Evolutionary conservation across 2,329 filamentous ascomycete species (phyloP).

Genomic region (Trichoderma gracile): DNA sequence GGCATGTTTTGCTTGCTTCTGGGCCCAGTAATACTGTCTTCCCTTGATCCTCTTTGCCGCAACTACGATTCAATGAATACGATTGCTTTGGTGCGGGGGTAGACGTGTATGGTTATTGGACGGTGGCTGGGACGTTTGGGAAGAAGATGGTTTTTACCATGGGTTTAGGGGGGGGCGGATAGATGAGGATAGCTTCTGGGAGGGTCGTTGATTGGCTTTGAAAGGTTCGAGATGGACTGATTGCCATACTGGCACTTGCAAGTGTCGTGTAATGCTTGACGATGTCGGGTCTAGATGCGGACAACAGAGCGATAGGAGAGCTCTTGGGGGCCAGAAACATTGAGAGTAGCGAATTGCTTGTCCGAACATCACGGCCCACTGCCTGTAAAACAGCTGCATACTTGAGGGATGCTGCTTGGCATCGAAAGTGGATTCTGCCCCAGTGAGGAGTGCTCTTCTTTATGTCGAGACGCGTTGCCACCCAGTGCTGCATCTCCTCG

Average conservation of each 20-base stretch:
- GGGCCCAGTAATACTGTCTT: not conserved
- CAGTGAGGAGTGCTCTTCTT: not conserved
- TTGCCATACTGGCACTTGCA: not conserved
- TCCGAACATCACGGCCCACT: not conserved
- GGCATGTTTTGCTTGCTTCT: not conserved
- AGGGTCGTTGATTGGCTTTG: no score
- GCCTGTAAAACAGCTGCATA: not conserved
- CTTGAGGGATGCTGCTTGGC: not conserved
- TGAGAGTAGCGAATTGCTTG: not conserved
- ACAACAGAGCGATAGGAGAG: not conserved
- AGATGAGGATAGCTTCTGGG: not conserved
- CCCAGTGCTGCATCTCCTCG: not conserved
- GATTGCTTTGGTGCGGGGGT: not conserved
- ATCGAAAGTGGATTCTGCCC: not conserved
- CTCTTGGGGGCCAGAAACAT: not conserved
- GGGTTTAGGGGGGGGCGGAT: not conserved
- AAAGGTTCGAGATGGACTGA: not conserved
- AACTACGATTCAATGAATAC: not conserved
- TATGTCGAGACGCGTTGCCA: conserved; percentile 12
- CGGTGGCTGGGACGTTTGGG: no score
- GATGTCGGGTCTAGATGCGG: not conserved
- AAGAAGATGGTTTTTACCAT: not conserved
- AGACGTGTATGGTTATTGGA: not conserved
- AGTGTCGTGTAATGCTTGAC: not conserved
- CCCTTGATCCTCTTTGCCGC: not conserved